A percentile compares a stretch with the other conserved stretches of the same genome.
These are phyloP conservation scores for Tuber umbilicatum DNA, from an alignment of 495 filamentous ascomycete species.

Conservation along the genomic window DNA sequence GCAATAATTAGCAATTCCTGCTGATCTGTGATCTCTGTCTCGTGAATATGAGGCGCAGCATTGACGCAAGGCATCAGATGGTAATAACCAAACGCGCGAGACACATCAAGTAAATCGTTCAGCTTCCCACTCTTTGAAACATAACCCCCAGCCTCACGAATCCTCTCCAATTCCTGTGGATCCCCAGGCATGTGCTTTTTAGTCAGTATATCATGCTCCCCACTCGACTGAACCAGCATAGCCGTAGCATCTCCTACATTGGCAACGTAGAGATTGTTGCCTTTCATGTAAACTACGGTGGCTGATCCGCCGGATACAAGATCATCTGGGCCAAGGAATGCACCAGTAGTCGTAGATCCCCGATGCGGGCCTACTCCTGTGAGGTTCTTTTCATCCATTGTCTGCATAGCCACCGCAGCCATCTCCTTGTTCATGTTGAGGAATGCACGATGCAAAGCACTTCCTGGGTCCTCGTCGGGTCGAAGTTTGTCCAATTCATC, in stretches of 20 bases:
- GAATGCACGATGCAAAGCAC: constrained; percentile 81
- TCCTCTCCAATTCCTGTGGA: constrained; percentile 70
- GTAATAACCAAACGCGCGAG: constrained; percentile 88
- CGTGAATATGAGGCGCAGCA: constrained; percentile 76
- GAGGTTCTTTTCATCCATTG: constrained; percentile 63
- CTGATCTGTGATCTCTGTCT: constrained; percentile 72
- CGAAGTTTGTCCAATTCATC: constrained; percentile 70
- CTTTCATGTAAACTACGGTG: constrained; percentile 80
- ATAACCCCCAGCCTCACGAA: constrained; percentile 89
- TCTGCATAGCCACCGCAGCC: constrained; percentile 74
- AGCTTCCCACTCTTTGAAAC: constrained; percentile 90
- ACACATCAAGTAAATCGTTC: constrained; percentile 85
- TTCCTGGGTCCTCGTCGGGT: constrained; percentile 62
- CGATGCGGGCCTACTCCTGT: constrained; percentile 45
- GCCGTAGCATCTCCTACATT: constrained; percentile 95
- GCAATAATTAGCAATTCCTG: constrained; percentile 92
- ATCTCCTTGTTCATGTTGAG: constrained; percentile 88
- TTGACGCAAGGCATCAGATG: constrained; percentile 88
- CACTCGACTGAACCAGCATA: constrained; percentile 83
- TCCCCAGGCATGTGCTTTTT: constrained; percentile 89
- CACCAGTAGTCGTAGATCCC: constrained; percentile 56
- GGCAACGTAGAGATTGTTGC: constrained; percentile 84
- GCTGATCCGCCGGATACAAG: constrained; percentile 83
- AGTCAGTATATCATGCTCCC: constrained; percentile 70
- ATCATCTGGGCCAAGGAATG: constrained; percentile 76